Base-by-base conservation (phyloP, 495 filamentous ascomycete species). In the Hypoxylon lenormandii region DNA sequence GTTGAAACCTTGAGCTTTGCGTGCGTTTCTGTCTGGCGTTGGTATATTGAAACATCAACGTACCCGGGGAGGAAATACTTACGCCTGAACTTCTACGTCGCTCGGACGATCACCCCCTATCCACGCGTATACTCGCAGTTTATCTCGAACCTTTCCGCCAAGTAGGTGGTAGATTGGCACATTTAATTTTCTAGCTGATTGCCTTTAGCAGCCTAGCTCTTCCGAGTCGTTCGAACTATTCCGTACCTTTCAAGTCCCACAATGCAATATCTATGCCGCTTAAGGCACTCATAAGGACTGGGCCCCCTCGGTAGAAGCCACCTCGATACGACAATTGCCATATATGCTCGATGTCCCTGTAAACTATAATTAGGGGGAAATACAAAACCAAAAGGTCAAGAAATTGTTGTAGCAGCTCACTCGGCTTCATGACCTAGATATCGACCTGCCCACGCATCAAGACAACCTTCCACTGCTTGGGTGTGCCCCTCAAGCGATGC, bases 91-190 rank as follows among this genome's bases (percentile, higher is more conserved):
- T 67, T 87, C 85, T 0, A 94, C 86, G 70, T 93, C 91, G 19
- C 78, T 75, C 5, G 91, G 91, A n/a, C 90, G 82, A 70, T 94
- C 91, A 6, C 91, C 91, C 30, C 91, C 91, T 72, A 94, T 92
- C 91, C 91, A 94, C n/a, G 89, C 87, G 73, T 94, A 94, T 3
- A 94, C 91, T 64, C 86, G 86, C 23, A 92, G 76, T 74, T 89
- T 91, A 70, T 90, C 79, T 26, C 91, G 82, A 37, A 94, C 89
- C 69, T 91, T 91, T 15, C 91, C 91, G 12, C 91, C 91, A 2
- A 94, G 79, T 11, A 94, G 79, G 67, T 92, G 86, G 68, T 90
- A 88, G 22, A 94, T 83, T 0, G 91, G 91, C 1, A 93, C 88
- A 10, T 85, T 83, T 16, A 94, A 77, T 62, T 79, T 86, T 38